These are phyloP conservation scores for Lepidium africanum DNA, from an alignment of 345 rosid genomes.

Conservation along the genomic window DNA sequence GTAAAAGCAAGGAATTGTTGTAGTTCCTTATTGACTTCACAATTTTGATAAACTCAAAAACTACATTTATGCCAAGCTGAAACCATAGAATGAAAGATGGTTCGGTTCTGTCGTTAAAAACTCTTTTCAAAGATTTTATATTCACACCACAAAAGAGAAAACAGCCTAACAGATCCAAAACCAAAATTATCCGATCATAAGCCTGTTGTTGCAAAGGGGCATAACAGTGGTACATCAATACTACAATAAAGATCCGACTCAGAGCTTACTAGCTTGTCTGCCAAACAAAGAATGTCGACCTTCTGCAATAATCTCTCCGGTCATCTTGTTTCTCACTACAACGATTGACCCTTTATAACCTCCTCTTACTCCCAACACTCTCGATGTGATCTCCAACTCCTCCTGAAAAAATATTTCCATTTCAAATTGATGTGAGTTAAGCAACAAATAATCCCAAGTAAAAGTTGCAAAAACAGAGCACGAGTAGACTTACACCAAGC, in stretches of 20 bases:
- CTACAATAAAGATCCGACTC: neutral
- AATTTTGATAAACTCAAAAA: neutral
- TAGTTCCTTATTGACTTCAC: neutral
- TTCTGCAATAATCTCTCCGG: constrained; percentile 82
- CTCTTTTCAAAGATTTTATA: neutral
- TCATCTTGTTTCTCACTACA: constrained; percentile 57
- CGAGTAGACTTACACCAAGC: constrained; percentile 40
- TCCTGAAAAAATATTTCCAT: constrained; percentile 40
- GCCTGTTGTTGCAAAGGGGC: neutral
- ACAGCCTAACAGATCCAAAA: neutral
- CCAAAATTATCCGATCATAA: neutral
- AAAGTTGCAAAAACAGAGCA: neutral
- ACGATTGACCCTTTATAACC: constrained; percentile 61
- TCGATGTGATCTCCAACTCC: constrained; percentile 71
- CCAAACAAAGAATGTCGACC: constrained; percentile 89
- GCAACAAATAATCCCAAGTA: neutral
- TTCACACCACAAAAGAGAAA: neutral
- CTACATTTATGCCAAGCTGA: neutral
- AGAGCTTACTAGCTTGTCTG: constrained; percentile 60
- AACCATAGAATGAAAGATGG: neutral
- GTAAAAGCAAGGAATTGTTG: neutral
- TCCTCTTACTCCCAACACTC: constrained; percentile 62
- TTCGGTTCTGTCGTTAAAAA: neutral
- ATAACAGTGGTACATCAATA: neutral
- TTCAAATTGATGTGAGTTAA: neutral